A percentile compares a stretch with the other conserved stretches of the same genome.
phyloP scores from a whole-genome alignment of 1,284 basidiomycete species.

The Mycena citricolor region DNA sequence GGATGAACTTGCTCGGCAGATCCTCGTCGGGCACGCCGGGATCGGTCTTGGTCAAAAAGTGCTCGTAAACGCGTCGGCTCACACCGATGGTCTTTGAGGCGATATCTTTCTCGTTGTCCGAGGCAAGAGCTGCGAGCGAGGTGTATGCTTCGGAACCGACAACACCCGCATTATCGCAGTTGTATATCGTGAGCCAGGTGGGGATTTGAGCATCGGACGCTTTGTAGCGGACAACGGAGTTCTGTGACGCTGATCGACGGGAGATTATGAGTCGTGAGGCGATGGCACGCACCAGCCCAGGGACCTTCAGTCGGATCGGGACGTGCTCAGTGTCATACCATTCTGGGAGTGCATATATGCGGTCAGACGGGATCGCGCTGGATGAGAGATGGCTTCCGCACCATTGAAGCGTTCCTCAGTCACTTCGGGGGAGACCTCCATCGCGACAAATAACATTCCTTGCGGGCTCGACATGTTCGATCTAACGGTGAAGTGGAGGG shows the following conservation, averaged over 20 bases:
- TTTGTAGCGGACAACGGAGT: conserved; percentile 35
- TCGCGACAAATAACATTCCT: no score
- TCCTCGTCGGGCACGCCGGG: conserved; percentile 29
- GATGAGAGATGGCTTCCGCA: no score
- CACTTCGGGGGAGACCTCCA: no score
- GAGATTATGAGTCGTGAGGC: neutral
- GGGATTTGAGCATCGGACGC: conserved; percentile 36
- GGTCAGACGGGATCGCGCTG: no score
- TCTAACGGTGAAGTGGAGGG: no score
- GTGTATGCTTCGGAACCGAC: conserved; percentile 36
- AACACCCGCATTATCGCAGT: conserved; percentile 35
- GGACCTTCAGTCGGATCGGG: conserved; percentile 38
- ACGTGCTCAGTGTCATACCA: conserved; percentile 48
- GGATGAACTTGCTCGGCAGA: conserved; percentile 27
- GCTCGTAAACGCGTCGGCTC: conserved; percentile 40
- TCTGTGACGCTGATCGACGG: neutral
- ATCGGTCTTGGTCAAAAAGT: conserved; percentile 26
- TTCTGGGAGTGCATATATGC: no score
- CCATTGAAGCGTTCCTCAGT: no score
- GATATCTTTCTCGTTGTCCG: conserved; percentile 38
- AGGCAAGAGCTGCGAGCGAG: conserved; percentile 33
- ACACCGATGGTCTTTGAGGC: conserved; percentile 33
- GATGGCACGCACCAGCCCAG: conserved; percentile 30
- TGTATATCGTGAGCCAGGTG: conserved; percentile 40
- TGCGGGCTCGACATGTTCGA: no score